Percentiles rank a stretch among this genome's conserved stretches.
Conservation (phyloP, 2,329 filamentous ascomycete genomes). For the Colletotrichum camelliae region DNA sequence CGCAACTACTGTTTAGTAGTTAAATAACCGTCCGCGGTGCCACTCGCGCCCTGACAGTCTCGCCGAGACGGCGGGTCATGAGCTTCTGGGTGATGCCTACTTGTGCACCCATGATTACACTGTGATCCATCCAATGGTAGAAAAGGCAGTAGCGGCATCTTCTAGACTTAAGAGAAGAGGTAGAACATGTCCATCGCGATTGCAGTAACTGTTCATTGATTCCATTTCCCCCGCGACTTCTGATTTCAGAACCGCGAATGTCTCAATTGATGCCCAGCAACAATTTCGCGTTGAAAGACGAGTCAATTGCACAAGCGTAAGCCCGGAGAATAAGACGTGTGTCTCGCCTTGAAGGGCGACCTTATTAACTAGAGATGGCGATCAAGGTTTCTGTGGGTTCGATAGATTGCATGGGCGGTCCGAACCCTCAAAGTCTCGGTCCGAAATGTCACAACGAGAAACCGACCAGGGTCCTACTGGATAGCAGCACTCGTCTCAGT, state of each 20-base stretch:
- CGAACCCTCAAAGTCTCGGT: not conserved
- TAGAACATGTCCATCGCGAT: not conserved
- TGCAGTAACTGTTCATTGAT: rapidly evolving
- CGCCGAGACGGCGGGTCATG: not conserved
- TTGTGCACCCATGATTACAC: not conserved
- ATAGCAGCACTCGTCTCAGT: not conserved
- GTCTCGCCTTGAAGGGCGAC: not conserved
- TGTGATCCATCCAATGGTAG: too few relatives aligned
- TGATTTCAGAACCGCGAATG: not conserved
- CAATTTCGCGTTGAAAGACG: not conserved
- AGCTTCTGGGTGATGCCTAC: not conserved
- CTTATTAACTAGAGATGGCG: not conserved
- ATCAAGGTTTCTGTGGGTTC: not conserved
- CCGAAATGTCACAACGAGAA: not conserved
- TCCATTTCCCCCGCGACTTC: too few relatives aligned
- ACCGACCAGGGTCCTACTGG: not conserved
- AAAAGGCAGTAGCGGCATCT: not conserved
- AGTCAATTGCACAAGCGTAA: not conserved
- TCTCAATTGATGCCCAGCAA: not conserved
- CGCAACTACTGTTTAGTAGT: not conserved
- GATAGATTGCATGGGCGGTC: not conserved
- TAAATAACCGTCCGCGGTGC: not conserved
- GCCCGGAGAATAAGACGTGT: rapidly evolving
- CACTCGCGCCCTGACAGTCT: not conserved
- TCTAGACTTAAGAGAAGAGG: not conserved